phyloP scores from a whole-genome alignment of 495 filamentous ascomycete species.

The Tuber melanosporum region DNA sequence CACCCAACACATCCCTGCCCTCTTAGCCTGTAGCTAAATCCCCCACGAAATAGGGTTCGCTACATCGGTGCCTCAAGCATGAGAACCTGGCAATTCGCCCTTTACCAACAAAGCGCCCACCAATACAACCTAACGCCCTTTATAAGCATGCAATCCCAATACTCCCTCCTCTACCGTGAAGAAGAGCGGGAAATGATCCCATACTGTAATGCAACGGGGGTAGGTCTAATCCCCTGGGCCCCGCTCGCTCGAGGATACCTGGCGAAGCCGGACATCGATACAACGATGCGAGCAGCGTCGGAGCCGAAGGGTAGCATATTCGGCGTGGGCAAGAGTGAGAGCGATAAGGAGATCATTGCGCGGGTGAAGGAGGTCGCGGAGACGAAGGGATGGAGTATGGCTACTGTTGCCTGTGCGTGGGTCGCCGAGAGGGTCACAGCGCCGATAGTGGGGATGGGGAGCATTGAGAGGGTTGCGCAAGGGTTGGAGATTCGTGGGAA shows the following conservation, averaged over 20 bases:
- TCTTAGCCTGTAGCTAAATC: background rate
- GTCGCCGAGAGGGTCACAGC: constrained; percentile 51
- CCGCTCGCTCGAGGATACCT: constrained; percentile 57
- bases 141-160: constrained; percentile 66
- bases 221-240: constrained; percentile 65
- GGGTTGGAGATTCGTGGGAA: constrained; percentile 51
- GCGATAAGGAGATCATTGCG: constrained; percentile 54
- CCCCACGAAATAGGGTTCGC: constrained; percentile 48
- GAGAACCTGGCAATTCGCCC: constrained; percentile 61
- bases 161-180: constrained; percentile 67
- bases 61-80: constrained; percentile 66
- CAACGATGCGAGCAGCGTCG: background rate
- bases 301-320: background rate
- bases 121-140: constrained; percentile 66
- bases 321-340: constrained; percentile 42
- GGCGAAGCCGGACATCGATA: constrained; percentile 47
- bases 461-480: constrained; percentile 56
- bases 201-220: constrained; percentile 64
- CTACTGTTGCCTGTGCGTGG: constrained; percentile 64
- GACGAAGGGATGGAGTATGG: constrained; percentile 59
- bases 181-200: constrained; percentile 71
- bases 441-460: constrained; percentile 62
- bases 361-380: constrained; percentile 65
- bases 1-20: background rate
- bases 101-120: constrained; percentile 49